Percentiles rank a stretch among this genome's conserved stretches.
Evolutionary conservation across 1,284 basidiomycete species (phyloP).

Genomic region (Tilletia caries): DNA sequence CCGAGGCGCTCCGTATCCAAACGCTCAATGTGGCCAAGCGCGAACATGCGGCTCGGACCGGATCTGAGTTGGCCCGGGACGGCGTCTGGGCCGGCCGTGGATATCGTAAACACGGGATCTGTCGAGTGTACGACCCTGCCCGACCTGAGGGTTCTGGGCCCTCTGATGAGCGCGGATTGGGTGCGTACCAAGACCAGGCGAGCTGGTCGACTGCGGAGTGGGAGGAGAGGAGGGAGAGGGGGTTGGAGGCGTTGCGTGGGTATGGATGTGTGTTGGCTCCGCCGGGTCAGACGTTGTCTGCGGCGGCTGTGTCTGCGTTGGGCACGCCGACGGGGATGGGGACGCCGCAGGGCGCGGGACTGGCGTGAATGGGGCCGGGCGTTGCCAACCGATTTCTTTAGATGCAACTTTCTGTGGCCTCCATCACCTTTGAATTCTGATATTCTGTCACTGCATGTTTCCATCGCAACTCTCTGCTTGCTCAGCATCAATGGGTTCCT

Average conservation of each 20-base stretch:
- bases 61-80: conserved; percentile 7
- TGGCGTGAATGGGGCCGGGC: too few species aligned
- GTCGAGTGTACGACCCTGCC: conserved; percentile 21
- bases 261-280: conserved; percentile 2
- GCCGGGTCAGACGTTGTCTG: neutral
- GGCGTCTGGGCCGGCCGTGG: neutral
- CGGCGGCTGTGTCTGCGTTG: conserved; percentile 1
- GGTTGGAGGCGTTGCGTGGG: conserved; percentile 14
- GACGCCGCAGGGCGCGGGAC: neutral
- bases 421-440: too few species aligned
- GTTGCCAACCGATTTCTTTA: too few species aligned
- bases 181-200: conserved; percentile 14
- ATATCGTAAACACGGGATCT: conserved; percentile 23
- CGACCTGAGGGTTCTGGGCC: conserved; percentile 23
- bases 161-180: conserved; percentile 28
- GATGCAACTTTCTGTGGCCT: too few species aligned
- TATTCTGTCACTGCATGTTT: too few species aligned
- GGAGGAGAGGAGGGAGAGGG: conserved; percentile 23
- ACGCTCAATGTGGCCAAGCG: neutral
- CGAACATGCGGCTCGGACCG: neutral
- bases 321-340: conserved; percentile 7
- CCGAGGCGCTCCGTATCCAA: conserved; percentile 28
- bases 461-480: too few species aligned
- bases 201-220: conserved; percentile 26
- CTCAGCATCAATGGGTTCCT: too few species aligned